A percentile compares a stretch with the other conserved stretches of the same genome.
These are phyloP conservation scores for Lipomyces sp. DNA, from an alignment of 805 yeast species.

Conservation along the genomic window DNA sequence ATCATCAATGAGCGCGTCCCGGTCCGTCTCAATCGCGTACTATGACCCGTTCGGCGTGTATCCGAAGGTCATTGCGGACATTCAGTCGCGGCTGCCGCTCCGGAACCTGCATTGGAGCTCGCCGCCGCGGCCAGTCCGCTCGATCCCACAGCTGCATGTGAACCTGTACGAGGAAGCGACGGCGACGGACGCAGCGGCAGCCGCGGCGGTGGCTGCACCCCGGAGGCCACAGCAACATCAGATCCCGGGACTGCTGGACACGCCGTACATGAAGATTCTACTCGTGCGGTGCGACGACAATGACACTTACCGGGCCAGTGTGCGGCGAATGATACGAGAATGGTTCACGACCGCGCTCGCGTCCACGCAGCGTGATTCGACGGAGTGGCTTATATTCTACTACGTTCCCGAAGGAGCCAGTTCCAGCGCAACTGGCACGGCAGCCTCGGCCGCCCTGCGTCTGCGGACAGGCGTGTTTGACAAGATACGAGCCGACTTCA, in stretches of 20 bases:
- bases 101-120: slow-evolving; percentile 67
- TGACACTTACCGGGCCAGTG: slow-evolving; percentile 74
- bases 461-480: slow-evolving; percentile 52
- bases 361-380: slow-evolving; percentile 42
- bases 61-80: slow-evolving; percentile 39
- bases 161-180: slow-evolving; percentile 59
- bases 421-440: slow-evolving; percentile 33
- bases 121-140: slow-evolving; percentile 51
- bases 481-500: slow-evolving; percentile 54
- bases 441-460: slow-evolving; percentile 35
- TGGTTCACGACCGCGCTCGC: slow-evolving; percentile 59
- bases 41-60: slow-evolving; percentile 72
- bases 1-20: slow-evolving; percentile 11
- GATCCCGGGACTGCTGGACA: slow-evolving; percentile 42
- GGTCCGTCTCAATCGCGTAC: slow-evolving; percentile 47
- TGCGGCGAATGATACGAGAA: slow-evolving; percentile 74
- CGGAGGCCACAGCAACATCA: slow-evolving; percentile 39
- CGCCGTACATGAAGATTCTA: slow-evolving; percentile 63
- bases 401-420: slow-evolving; percentile 43
- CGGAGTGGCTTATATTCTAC: slow-evolving; percentile 62
- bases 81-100: slow-evolving; percentile 44
- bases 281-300: slow-evolving; percentile 61
- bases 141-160: slow-evolving; percentile 59
- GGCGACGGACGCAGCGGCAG: slow-evolving; percentile 19
- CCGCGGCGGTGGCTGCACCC: too few relatives aligned